Evolutionary conservation across 345 rosid species (phyloP).

Genomic region (Pseudoturritis turrita): DNA sequence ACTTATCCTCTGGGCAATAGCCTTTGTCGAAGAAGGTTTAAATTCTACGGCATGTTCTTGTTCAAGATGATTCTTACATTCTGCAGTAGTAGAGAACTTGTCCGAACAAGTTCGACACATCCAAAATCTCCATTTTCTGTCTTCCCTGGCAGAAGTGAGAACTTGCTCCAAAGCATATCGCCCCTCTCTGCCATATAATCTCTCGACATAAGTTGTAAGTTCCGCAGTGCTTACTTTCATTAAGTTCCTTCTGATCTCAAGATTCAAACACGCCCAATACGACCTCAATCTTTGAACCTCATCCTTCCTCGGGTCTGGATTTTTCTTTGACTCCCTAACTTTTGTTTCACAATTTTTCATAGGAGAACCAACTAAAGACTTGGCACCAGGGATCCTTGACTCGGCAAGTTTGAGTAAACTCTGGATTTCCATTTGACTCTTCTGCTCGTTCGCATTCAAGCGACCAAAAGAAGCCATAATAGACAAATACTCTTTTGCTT

Average conservation of each 20-base stretch:
- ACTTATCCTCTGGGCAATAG: background rate
- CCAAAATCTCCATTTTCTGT: constrained; percentile 10
- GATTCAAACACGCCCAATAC: background rate
- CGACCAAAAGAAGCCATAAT: background rate
- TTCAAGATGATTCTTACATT: constrained; percentile 9
- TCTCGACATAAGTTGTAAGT: background rate
- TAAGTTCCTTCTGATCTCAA: background rate
- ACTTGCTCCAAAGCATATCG: background rate
- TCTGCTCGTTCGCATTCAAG: background rate
- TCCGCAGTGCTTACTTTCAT: background rate
- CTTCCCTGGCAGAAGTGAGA: background rate
- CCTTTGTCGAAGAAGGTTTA: background rate
- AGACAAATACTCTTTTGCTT: background rate
- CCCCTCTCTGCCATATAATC: background rate
- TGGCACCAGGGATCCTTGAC: background rate
- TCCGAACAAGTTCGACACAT: constrained; percentile 6
- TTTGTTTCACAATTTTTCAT: background rate
- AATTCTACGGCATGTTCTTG: background rate
- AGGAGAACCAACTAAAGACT: background rate
- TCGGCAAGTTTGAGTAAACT: background rate
- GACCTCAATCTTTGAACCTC: background rate
- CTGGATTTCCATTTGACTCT: background rate
- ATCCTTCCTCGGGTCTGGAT: background rate
- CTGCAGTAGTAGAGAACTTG: background rate
- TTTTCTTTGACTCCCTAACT: background rate